These are phyloP conservation scores for Ajuga chamaepitys DNA, from an alignment of 257 asterid genomes.

Conservation along the genomic window DNA sequence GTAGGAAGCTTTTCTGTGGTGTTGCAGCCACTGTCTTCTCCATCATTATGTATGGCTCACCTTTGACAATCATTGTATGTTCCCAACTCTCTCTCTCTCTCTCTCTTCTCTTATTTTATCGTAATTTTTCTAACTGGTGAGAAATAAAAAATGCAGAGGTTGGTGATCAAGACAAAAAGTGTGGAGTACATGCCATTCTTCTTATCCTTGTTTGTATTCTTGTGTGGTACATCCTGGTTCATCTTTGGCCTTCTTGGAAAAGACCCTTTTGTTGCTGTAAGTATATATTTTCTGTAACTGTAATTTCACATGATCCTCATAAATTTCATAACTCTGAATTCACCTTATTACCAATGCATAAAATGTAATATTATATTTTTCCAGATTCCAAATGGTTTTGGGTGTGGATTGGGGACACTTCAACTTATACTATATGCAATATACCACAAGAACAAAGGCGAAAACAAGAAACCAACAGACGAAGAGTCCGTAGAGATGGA, in stretches of 20 bases:
- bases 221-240: constrained; percentile 79
- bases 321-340: background rate
- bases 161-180: constrained; percentile 76
- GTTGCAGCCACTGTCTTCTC: constrained; percentile 73
- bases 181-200: constrained; percentile 89
- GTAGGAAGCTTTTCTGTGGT: constrained; percentile 64
- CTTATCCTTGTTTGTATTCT: constrained; percentile 61
- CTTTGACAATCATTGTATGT: constrained; percentile 67
- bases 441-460: constrained; percentile 51
- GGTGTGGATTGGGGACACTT: constrained; percentile 56
- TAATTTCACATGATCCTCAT: background rate
- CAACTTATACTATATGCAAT: constrained; percentile 68
- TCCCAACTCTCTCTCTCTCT: background rate
- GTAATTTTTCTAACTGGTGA: background rate
- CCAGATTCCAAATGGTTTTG: constrained; percentile 84
- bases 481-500: constrained; percentile 20
- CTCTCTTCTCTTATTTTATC: background rate
- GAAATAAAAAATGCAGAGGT: constrained; percentile 38
- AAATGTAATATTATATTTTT: too few relatives aligned
- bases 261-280: constrained; percentile 79
- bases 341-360: background rate
- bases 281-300: constrained; percentile 7
- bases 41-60: constrained; percentile 80
- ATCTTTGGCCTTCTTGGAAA: constrained; percentile 67
- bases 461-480: constrained; percentile 9